Conservation (phyloP, 495 filamentous ascomycete genomes). For the Aspergillus kassunensis region DNA sequence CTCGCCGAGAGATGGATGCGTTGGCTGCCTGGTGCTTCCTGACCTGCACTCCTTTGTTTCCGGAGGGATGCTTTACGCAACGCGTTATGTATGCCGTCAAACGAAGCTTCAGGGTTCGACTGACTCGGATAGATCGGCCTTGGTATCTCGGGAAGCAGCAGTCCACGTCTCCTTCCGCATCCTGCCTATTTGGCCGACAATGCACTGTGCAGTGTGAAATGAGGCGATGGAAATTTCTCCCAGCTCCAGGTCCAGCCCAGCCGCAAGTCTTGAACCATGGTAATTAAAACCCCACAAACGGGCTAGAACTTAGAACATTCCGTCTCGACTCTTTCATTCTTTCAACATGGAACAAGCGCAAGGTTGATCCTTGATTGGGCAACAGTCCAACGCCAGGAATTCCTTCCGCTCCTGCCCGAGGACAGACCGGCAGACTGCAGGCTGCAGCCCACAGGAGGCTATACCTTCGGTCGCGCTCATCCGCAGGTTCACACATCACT, state of each 20-base stretch:
- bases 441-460: background rate
- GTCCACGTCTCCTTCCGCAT: background rate
- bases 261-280: background rate
- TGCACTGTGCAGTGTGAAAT: background rate
- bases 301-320: background rate
- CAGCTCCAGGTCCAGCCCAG: background rate
- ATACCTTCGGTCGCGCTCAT: conserved; percentile 1
- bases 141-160: background rate
- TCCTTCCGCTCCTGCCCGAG: background rate
- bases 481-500: conserved; percentile 4
- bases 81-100: conserved; percentile 3
- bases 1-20: conserved; percentile 5
- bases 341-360: background rate
- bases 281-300: background rate
- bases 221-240: background rate
- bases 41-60: background rate
- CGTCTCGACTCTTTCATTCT: conserved; percentile 5
- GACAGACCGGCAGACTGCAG: background rate
- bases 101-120: background rate
- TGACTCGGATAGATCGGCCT: background rate
- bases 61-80: background rate
- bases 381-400: background rate
- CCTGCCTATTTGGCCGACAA: background rate
- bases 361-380: background rate
- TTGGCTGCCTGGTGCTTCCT: conserved; percentile 5